These are phyloP conservation scores for Pyrenochaeta sp. DNA, from an alignment of 2,329 filamentous ascomycete genomes.

Conservation along the genomic window DNA sequence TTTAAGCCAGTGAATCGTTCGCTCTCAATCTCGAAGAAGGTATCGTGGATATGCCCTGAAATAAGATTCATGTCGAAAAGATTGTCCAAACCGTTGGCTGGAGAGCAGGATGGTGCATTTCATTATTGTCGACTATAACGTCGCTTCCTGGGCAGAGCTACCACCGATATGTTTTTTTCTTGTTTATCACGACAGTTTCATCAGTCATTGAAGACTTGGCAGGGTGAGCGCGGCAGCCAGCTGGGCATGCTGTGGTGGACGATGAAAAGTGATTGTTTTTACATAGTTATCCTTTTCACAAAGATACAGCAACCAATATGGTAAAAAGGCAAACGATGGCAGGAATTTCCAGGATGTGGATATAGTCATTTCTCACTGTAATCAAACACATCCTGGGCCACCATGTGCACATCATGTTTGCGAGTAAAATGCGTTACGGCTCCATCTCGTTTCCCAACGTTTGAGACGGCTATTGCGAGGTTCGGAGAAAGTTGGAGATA, in stretches of 20 bases:
- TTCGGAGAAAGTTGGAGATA: conserved; percentile 24
- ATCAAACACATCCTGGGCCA: conserved; percentile 21
- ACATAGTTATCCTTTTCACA: conserved; percentile 33
- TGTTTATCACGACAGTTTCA: conserved; percentile 43
- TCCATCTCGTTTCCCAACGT: background rate
- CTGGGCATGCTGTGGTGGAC: conserved; percentile 21
- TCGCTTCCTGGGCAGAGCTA: conserved; percentile 37
- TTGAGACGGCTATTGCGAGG: conserved; percentile 6
- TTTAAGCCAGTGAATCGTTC: conserved; percentile 33
- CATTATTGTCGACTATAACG: conserved; percentile 32
- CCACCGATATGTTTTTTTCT: conserved; percentile 35
- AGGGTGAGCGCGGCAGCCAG: conserved; percentile 17
- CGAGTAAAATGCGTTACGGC: background rate
- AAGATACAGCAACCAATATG: conserved; percentile 20
- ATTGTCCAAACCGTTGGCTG: conserved; percentile 43
- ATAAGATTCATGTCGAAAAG: conserved; percentile 41
- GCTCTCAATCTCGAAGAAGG: conserved; percentile 44
- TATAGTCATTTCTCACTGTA: conserved; percentile 30
- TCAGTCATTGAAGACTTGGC: conserved; percentile 23
- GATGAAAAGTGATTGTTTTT: conserved; percentile 26
- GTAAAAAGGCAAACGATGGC: conserved; percentile 23
- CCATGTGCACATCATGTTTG: background rate
- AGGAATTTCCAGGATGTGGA: conserved; percentile 22
- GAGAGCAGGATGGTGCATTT: conserved; percentile 33
- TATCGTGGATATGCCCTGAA: conserved; percentile 42